These are phyloP conservation scores for Fraxinus xanthoxyloides DNA, from an alignment of 305 asterid genomes.

Conservation along the genomic window DNA sequence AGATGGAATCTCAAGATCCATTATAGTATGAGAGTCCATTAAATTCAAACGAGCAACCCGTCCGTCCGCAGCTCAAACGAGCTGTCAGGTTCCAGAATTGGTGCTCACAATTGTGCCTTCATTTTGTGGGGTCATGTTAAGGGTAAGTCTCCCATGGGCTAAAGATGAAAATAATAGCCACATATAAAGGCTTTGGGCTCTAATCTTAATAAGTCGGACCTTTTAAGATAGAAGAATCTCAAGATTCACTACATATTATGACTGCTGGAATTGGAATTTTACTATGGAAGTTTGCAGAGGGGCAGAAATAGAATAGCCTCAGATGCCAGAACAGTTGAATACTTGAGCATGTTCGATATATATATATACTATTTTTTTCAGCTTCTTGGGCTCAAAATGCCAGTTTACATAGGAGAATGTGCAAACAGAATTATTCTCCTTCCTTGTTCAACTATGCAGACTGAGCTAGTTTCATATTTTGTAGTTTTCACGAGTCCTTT, in stretches of 20 bases:
- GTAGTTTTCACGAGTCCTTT: conserved; percentile 74
- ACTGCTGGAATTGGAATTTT: not conserved
- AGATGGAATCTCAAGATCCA: not conserved
- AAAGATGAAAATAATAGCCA: not conserved
- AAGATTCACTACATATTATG: not conserved
- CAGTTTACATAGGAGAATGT: not conserved
- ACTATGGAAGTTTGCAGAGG: not conserved
- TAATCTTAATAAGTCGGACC: not conserved
- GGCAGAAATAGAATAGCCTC: not conserved
- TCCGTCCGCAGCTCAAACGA: not conserved
- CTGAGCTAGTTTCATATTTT: conserved; percentile 27
- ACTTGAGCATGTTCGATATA: not conserved
- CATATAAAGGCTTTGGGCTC: not conserved
- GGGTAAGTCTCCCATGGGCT: not conserved
- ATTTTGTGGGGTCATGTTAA: not conserved
- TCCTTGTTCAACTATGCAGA: conserved; percentile 10
- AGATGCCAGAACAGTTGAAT: not conserved
- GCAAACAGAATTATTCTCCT: not conserved
- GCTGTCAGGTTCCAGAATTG: not conserved
- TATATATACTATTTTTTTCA: not conserved
- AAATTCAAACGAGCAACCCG: not conserved
- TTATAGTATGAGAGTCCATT: not conserved
- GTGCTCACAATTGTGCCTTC: not conserved
- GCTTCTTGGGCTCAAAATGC: not conserved
- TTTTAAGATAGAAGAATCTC: no score